These are phyloP conservation scores for Zelopaecilomyces penicillatus DNA, from an alignment of 2,329 filamentous ascomycete species.

Conservation along the genomic window DNA sequence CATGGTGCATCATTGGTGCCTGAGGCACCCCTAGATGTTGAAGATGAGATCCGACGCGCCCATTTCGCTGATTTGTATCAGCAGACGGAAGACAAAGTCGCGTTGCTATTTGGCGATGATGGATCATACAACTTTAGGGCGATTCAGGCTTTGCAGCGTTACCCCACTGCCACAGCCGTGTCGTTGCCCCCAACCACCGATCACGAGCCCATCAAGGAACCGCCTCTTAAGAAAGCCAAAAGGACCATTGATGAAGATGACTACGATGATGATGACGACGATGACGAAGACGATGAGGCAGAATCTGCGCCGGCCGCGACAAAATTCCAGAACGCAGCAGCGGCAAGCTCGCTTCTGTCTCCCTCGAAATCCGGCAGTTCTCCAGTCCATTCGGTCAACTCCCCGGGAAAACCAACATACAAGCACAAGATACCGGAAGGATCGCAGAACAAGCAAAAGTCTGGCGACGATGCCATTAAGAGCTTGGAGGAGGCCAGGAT, in stretches of 20 bases:
- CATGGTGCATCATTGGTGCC: slow-evolving; percentile 44
- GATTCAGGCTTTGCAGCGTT: slow-evolving; percentile 45
- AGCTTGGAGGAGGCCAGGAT: slow-evolving; percentile 87
- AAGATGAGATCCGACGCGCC: slow-evolving; percentile 64
- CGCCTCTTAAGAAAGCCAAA: slow-evolving; percentile 64
- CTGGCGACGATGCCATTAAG: slow-evolving; percentile 82
- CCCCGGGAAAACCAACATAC: slow-evolving; percentile 48
- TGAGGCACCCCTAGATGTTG: slow-evolving; percentile 51
- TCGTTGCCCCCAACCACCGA: slow-evolving; percentile 49
- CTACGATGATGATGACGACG: slow-evolving; percentile 78
- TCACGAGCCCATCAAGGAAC: slow-evolving; percentile 49
- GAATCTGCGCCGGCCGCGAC: slow-evolving; percentile 42
- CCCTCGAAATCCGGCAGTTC: slow-evolving; percentile 63
- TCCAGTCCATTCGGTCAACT: slow-evolving; percentile 53
- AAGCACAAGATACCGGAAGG: slow-evolving; percentile 43
- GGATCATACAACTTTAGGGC: slow-evolving; percentile 43
- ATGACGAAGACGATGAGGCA: slow-evolving; percentile 59
- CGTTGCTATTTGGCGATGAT: slow-evolving; percentile 60
- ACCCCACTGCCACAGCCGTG: slow-evolving; percentile 29
- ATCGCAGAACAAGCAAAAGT: slow-evolving; percentile 51
- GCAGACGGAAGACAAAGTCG: slow-evolving; percentile 68
- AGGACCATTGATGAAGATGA: slow-evolving; percentile 76
- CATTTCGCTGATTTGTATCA: slow-evolving; percentile 72
- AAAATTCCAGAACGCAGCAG: slow-evolving; percentile 43
- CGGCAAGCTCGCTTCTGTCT: slow-evolving; percentile 53